Evolutionary conservation across 148 eudicot species (phyloP).

Genomic region (Polygonum aviculare): DNA sequence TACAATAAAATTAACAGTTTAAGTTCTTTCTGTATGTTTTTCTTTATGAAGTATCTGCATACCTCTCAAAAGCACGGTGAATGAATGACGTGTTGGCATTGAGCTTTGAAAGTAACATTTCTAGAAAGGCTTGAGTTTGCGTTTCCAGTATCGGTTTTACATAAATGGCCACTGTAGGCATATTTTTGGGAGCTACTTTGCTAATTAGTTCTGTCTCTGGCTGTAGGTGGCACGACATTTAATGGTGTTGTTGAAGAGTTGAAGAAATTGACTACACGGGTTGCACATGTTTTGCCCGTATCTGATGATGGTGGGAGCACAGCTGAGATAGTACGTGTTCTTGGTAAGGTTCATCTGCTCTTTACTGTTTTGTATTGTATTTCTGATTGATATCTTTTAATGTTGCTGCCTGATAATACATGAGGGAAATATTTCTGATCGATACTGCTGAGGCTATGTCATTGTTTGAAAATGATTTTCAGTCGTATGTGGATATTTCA

Average conservation of each 20-base stretch:
- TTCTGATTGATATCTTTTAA: not conserved
- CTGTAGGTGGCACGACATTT: conserved; percentile 89
- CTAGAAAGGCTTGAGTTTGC: not conserved
- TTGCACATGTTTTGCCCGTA: conserved; percentile 94
- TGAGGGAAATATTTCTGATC: not conserved
- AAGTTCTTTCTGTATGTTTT: too few relatives aligned
- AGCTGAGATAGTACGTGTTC: conserved; percentile 98
- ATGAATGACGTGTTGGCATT: not conserved
- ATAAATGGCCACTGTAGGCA: not conserved
- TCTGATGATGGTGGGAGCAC: conserved; percentile 99
- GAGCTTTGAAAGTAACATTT: not conserved
- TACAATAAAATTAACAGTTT: not conserved
- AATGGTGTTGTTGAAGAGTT: conserved; percentile 96
- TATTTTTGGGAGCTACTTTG: not conserved
- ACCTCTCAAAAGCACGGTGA: not conserved
- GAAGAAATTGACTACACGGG: conserved; percentile 80
- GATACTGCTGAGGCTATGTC: not conserved
- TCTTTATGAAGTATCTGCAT: not conserved
- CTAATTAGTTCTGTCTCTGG: not conserved
- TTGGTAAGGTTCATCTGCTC: conserved; percentile 35
- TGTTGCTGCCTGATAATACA: not conserved
- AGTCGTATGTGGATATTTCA: conserved; percentile 15
- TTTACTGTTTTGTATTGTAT: conserved; percentile 3
- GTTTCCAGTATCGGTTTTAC: not conserved
- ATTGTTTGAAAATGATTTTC: not conserved